A percentile compares a stretch with the other conserved stretches of the same genome.
These are phyloP conservation scores for Diaporthe velutina DNA, from an alignment of 2,329 filamentous ascomycete species.

Conservation along the genomic window DNA sequence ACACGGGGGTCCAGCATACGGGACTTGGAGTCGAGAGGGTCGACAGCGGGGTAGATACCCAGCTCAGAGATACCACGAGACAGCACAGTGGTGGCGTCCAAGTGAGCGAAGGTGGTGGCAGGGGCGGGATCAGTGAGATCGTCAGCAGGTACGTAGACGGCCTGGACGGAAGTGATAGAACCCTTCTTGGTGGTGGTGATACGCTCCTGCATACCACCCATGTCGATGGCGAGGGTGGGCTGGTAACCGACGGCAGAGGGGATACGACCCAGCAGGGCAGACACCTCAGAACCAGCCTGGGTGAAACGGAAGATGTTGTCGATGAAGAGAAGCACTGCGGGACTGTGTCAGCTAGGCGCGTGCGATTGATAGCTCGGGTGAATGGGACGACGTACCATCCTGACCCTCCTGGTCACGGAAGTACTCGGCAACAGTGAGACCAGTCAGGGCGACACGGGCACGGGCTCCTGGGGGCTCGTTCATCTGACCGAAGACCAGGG, in stretches of 20 bases:
- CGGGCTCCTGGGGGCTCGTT: conserved; percentile 99
- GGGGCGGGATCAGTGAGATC: conserved; percentile 99
- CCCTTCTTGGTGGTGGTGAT: conserved; percentile 99
- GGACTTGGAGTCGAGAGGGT: conserved; percentile 99
- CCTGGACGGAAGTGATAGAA: conserved; percentile 99
- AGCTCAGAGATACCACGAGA: conserved; percentile 99
- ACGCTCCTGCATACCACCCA: conserved; percentile 99
- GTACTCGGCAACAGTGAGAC: conserved; percentile 84
- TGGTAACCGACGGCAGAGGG: conserved; percentile 99
- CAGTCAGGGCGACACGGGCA: conserved; percentile 99
- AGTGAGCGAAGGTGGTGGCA: conserved; percentile 99
- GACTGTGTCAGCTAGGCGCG: conserved; percentile 45
- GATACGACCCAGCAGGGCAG: conserved; percentile 98
- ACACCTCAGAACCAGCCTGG: conserved; percentile 99
- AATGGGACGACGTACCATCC: conserved; percentile 73
- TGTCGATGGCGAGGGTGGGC: conserved; percentile 97
- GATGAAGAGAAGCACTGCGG: conserved; percentile 93
- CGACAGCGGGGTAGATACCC: conserved; percentile 99
- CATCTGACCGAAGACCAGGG: conserved; percentile 99
- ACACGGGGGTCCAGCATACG: conserved; percentile 99
- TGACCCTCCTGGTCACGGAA: conserved; percentile 84
- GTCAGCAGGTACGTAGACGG: conserved; percentile 99
- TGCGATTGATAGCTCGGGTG: background rate
- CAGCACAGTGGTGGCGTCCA: conserved; percentile 99
- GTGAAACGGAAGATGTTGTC: conserved; percentile 99